Conservation (phyloP, 768 basidiomycete species). For the Boletus sp. region DNA sequence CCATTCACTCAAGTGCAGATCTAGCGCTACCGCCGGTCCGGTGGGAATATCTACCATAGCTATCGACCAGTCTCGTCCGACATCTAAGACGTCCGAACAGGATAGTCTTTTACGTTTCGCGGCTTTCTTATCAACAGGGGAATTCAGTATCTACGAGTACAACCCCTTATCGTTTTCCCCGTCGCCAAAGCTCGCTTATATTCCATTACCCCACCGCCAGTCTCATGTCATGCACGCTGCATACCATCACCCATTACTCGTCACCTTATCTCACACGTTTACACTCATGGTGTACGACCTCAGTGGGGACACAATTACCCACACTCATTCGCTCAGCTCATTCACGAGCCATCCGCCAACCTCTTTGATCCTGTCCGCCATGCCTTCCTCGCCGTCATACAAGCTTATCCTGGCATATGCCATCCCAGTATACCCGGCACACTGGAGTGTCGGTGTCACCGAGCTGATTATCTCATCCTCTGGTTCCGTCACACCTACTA, state of each 20-base stretch:
- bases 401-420: slow-evolving; percentile 75
- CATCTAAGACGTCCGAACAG: slow-evolving; percentile 29
- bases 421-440: slow-evolving; percentile 73
- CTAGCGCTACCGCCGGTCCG: slow-evolving; percentile 29
- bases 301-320: slow-evolving; percentile 46
- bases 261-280: slow-evolving; percentile 66
- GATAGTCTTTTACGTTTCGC: slow-evolving; percentile 43
- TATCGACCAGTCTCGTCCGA: slow-evolving; percentile 69
- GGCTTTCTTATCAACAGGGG: slow-evolving; percentile 64
- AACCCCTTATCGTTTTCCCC: slow-evolving; percentile 43
- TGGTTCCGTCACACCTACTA: slow-evolving; percentile 10
- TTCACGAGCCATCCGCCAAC: slow-evolving; percentile 79
- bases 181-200: slow-evolving; percentile 44
- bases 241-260: slow-evolving; percentile 76
- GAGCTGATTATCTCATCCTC: slow-evolving; percentile 62
- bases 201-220: slow-evolving; percentile 41
- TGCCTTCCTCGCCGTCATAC: slow-evolving; percentile 53
- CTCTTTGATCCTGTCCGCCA: slow-evolving; percentile 70
- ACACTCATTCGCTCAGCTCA: slow-evolving; percentile 66
- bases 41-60: slow-evolving; percentile 61
- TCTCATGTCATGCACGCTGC: slow-evolving; percentile 59
- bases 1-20: slow-evolving; percentile 46
- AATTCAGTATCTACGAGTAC: slow-evolving; percentile 58
- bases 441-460: slow-evolving; percentile 76
- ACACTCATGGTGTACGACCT: slow-evolving; percentile 72